Percentiles rank a stretch among this genome's conserved stretches.
phyloP scores from a whole-genome alignment of 768 basidiomycete species.

The Collybia sordida region DNA sequence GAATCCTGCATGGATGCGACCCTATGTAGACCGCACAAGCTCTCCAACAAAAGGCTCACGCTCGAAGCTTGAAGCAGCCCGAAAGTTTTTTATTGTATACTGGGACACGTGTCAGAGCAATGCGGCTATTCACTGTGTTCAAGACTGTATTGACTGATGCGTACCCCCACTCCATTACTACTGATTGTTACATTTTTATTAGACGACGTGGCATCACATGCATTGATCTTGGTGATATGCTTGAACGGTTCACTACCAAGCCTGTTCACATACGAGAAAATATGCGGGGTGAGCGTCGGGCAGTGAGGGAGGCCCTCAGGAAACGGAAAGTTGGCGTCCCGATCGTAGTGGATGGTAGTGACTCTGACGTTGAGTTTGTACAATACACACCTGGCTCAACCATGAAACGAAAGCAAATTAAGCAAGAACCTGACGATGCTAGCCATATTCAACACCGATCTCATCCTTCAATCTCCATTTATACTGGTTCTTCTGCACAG shows the following conservation, averaged over 20 bases:
- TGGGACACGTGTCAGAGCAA: not conserved
- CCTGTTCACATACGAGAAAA: not conserved
- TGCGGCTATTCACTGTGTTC: not conserved
- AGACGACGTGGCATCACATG: not conserved
- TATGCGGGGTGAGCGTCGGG: not conserved
- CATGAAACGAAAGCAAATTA: not conserved
- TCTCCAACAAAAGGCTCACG: not conserved
- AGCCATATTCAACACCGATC: too few relatives aligned
- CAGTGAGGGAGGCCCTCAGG: not conserved
- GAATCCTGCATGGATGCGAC: not conserved
- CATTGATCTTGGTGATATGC: not conserved
- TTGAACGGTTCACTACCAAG: not conserved
- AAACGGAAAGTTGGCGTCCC: not conserved
- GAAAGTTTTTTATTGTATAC: not conserved
- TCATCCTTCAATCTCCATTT: too few relatives aligned
- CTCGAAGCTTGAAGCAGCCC: not conserved
- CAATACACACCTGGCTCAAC: not conserved
- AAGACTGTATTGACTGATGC: not conserved
- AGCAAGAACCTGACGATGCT: constrained; percentile 1
- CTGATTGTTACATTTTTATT: not conserved
- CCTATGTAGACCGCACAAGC: not conserved
- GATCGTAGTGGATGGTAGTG: not conserved
- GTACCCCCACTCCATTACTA: not conserved
- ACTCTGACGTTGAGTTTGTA: constrained; percentile 1
- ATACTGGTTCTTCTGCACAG: too few relatives aligned